These are phyloP conservation scores for Blastobotrys chiropterorum DNA, from an alignment of 805 yeast genomes.

Conservation along the genomic window DNA sequence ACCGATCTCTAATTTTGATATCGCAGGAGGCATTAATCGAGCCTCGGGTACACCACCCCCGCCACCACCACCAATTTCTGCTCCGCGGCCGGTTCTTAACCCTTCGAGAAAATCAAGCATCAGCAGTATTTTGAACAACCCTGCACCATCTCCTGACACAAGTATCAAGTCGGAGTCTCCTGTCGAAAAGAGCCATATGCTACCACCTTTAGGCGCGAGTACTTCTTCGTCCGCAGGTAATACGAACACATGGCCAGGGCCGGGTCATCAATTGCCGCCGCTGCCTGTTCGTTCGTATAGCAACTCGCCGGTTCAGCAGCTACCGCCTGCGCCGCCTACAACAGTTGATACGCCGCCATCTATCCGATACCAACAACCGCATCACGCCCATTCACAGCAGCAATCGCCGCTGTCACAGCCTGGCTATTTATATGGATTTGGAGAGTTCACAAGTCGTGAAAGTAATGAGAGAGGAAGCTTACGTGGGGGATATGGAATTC, in stretches of 20 bases:
- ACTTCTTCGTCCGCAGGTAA: not conserved
- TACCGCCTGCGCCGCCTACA: not conserved
- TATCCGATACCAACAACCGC: not conserved
- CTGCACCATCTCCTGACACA: not conserved
- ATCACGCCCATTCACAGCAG: not conserved
- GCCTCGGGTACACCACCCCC: not conserved
- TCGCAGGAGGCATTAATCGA: not conserved
- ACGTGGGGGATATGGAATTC: no score
- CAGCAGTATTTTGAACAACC: constrained; percentile 15
- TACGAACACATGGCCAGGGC: not conserved
- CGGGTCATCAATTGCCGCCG: not conserved
- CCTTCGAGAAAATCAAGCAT: constrained; percentile 17
- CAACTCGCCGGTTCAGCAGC: not conserved
- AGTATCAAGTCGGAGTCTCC: no score
- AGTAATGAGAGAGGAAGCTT: constrained; percentile 5
- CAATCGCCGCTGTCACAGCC: constrained; percentile 1
- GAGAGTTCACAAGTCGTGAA: constrained; percentile 3
- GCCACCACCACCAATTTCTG: constrained; percentile 1
- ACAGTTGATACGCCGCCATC: not conserved
- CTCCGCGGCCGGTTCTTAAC: constrained; percentile 19
- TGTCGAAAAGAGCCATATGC: no score
- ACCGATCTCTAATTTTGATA: not conserved
- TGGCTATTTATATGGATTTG: not conserved
- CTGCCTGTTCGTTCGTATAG: not conserved
- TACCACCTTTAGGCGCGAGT: not conserved